Evolutionary conservation across 306 rosid species (phyloP), one percentile per base, ranked within the genome.

Genomic region (Vigna angularis): DNA sequence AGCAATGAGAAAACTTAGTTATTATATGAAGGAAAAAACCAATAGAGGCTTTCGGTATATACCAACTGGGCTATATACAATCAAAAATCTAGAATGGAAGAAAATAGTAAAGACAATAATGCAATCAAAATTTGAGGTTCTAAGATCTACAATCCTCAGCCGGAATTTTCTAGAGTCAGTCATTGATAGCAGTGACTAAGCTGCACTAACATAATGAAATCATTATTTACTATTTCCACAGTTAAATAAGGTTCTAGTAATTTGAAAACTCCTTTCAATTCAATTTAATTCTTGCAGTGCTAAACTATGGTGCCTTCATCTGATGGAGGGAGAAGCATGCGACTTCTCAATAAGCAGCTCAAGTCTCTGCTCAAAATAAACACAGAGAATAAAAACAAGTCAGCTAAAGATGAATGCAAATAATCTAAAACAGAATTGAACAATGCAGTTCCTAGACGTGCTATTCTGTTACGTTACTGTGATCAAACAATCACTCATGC

Each of bases 331-430:
- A 61, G 89, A 67, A 76, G 88, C 61, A 22, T 62, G 83, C 1
- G 88, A 82, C 83, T 85, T 90, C 88, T 83, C 93, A 70, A 90
- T 66, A 48, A 89, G 87, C 72, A 73, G 72, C 84, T 93, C 96
- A 2, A 93, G 86, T 85, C 85, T 90, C 96, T 93, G 91, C 78
- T 71, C 73, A 84, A 5, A 78, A 84, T 7, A 34, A 72, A 81
- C 55, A 51, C 30, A 65, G 42, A 28, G n/a, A 78, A 20, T 24
- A 65, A 58, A 15, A 62, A 16, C 0, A 53, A 57, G 15, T 26
- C 20, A 78, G 47, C 50, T 15, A 30, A 67, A 61, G 24, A 40
- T 26, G 59, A 63, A 32, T 9, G 73, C 28, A 73, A 18, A 65
- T 14, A 66, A 50, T 74, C 22, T 67, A 74, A 64, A 65, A 58